A percentile compares a stretch with the other conserved stretches of the same genome.
phyloP scores from a whole-genome alignment of 73 alveolate species.

The Paraurostyla sp. region DNA sequence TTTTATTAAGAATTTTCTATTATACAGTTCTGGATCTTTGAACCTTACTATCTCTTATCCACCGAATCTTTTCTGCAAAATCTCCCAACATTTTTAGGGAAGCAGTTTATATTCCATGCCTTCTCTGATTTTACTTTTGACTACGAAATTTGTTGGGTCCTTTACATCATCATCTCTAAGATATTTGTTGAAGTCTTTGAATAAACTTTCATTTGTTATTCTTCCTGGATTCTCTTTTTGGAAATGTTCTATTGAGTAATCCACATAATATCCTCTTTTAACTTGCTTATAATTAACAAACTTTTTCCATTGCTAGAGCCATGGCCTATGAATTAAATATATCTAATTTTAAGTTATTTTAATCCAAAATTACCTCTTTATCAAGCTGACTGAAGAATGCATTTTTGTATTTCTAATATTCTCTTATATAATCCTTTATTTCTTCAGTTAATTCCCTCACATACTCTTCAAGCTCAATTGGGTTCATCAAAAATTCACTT shows the following conservation, averaged over 20 bases:
- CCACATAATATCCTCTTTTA: not conserved
- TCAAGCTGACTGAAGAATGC: not conserved
- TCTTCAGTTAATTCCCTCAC: not conserved
- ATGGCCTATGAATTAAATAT: not conserved
- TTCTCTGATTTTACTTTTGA: slow-evolving; percentile 12
- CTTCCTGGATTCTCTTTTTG: slow-evolving; percentile 56
- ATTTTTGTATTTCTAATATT: not conserved
- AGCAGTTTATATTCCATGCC: slow-evolving; percentile 48
- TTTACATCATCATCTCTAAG: slow-evolving; percentile 27
- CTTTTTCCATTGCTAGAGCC: slow-evolving; percentile 49
- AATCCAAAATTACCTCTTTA: not conserved
- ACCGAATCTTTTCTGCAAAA: slow-evolving; percentile 53
- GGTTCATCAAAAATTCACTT: not conserved
- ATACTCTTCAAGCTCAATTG: not conserved
- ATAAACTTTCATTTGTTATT: slow-evolving; percentile 26
- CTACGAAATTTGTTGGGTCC: slow-evolving; percentile 24
- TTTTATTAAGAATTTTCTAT: slow-evolving; percentile 40
- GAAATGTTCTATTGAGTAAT: not conserved
- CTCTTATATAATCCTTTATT: not conserved
- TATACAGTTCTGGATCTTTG: slow-evolving; percentile 27
- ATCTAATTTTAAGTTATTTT: not conserved
- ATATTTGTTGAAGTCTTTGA: slow-evolving; percentile 26
- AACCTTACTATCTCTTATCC: slow-evolving; percentile 53
- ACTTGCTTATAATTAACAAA: not conserved
- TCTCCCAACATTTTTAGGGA: slow-evolving; percentile 48